Conservation (phyloP, 495 filamentous ascomycete genomes). For the Penicillium cinerascens region DNA sequence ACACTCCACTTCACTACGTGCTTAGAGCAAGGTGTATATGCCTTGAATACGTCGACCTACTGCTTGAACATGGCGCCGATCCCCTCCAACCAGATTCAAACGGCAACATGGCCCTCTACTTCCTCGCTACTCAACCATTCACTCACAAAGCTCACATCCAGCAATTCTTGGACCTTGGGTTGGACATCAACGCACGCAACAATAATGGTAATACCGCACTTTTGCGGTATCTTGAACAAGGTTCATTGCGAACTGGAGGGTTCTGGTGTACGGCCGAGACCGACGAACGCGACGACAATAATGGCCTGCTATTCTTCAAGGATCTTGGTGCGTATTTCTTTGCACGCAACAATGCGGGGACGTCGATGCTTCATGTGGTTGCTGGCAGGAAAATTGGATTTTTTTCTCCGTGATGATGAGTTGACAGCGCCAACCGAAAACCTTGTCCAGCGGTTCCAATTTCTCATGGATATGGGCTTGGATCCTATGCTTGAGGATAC, state of each 20-base stretch:
- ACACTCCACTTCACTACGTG: constrained; percentile 11
- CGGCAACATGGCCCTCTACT: constrained; percentile 19
- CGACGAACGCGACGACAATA: neutral
- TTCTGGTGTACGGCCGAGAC: neutral
- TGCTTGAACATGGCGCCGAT: constrained; percentile 15
- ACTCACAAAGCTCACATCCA: neutral
- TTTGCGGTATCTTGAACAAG: neutral
- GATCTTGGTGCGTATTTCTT: constrained; percentile 23
- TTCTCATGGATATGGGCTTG: constrained; percentile 24
- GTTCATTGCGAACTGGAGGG: neutral
- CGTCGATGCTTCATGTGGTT: constrained; percentile 29
- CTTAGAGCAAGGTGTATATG: neutral
- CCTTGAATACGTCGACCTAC: constrained; percentile 1
- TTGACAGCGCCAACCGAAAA: too few relatives aligned
- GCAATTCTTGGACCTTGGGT: constrained; percentile 5
- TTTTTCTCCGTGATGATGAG: too few relatives aligned
- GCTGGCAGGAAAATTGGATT: constrained; percentile 17
- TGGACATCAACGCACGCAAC: constrained; percentile 16
- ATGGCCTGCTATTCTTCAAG: neutral
- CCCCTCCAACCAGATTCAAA: constrained; percentile 12
- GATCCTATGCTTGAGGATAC: constrained; percentile 34
- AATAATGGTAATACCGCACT: constrained; percentile 10
- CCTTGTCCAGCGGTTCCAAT: constrained; percentile 13
- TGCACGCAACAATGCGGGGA: constrained; percentile 21
- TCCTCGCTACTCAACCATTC: neutral